Evolutionary conservation across 352 stramenopile genomes (phyloP).

Genomic region (Phytophthora sp.): DNA sequence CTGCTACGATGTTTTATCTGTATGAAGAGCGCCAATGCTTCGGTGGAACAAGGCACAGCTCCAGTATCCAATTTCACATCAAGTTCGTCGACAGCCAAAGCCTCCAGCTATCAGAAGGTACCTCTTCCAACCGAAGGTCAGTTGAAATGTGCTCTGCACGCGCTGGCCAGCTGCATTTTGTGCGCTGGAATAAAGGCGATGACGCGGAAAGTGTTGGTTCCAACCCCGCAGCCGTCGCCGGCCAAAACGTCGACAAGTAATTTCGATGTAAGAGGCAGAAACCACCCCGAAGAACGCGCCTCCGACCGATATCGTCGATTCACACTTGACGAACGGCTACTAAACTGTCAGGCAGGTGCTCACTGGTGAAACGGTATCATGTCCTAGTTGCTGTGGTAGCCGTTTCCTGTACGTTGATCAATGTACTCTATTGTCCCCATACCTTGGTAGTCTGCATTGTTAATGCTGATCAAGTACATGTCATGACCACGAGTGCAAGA

Average conservation of each 20-base stretch:
- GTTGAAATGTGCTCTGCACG: slow-evolving; percentile 57
- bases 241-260: neutral
- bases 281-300: slow-evolving; percentile 6
- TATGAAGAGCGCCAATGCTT: slow-evolving; percentile 35
- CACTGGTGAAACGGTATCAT: no score
- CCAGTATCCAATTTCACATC: no score
- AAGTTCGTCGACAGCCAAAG: neutral
- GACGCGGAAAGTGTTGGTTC: slow-evolving; percentile 22
- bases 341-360: slow-evolving; percentile 13
- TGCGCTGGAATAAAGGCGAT: slow-evolving; percentile 50
- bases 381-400: no score
- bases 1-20: slow-evolving; percentile 75
- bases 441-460: no score
- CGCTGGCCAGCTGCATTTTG: slow-evolving; percentile 75
- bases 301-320: slow-evolving; percentile 35
- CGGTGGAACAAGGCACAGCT: no score
- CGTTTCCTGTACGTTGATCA: no score
- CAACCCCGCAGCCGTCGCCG: slow-evolving; percentile 13
- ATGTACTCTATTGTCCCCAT: no score
- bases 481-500: no score
- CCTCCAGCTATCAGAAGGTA: neutral
- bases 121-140: neutral
- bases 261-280: slow-evolving; percentile 2
- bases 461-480: no score
- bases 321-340: slow-evolving; percentile 36